A percentile compares a stretch with the other conserved stretches of the same genome.
phyloP scores from a whole-genome alignment of 768 basidiomycete genomes.

The Lactarius hatsudake region DNA sequence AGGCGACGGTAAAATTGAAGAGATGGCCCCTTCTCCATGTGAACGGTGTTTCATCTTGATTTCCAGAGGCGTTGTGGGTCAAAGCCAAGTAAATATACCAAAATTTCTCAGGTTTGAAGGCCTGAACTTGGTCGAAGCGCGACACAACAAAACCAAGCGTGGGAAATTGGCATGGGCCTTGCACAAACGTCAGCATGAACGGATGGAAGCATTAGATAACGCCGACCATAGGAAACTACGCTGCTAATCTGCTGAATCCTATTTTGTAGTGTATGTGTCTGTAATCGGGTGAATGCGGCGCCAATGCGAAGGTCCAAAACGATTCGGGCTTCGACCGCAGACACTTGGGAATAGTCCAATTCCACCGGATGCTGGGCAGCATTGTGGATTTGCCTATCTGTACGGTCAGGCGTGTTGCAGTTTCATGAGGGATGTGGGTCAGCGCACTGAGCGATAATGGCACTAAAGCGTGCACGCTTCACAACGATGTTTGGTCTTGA shows the following conservation, averaged over 20 bases:
- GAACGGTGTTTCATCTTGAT: constrained; percentile 66
- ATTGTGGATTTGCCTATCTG: constrained; percentile 83
- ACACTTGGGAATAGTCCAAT: constrained; percentile 80
- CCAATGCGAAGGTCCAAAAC: constrained; percentile 87
- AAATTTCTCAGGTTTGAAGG: constrained; percentile 84
- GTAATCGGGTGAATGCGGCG: constrained; percentile 90
- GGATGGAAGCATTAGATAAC: constrained; percentile 6
- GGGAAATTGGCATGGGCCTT: constrained; percentile 97
- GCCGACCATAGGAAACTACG: constrained; percentile 83
- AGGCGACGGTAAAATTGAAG: constrained; percentile 70
- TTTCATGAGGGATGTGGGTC: not conserved
- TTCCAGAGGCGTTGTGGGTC: constrained; percentile 40
- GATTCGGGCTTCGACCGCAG: constrained; percentile 89
- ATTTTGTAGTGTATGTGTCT: constrained; percentile 71
- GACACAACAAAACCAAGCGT: constrained; percentile 97
- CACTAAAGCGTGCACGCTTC: constrained; percentile 89
- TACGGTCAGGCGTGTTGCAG: constrained; percentile 10
- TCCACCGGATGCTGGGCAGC: constrained; percentile 89
- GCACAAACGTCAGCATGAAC: constrained; percentile 19
- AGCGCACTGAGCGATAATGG: constrained; percentile 92
- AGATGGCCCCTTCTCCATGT: constrained; percentile 85
- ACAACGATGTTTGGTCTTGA: constrained; percentile 71
- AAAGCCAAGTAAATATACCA: constrained; percentile 91
- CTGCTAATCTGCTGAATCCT: constrained; percentile 55
- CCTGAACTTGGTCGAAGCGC: constrained; percentile 81